Conservation (phyloP, 106 monocot species). For the Apostasia shenzhenica region DNA sequence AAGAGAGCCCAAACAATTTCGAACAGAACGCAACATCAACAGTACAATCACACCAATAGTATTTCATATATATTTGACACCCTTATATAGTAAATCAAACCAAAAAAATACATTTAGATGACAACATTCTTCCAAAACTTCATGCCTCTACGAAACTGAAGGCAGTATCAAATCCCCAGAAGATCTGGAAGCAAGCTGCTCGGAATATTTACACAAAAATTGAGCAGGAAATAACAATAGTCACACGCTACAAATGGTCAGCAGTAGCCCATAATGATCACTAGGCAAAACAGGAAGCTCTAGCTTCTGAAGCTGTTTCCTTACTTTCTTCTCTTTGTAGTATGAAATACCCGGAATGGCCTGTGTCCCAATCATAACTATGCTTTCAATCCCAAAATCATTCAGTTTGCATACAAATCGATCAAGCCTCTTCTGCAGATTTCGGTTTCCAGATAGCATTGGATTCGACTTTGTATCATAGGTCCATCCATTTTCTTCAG, state of each 20-base stretch:
- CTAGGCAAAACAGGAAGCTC: slow-evolving; percentile 57
- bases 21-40: no score
- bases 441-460: slow-evolving; percentile 42
- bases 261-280: slow-evolving; percentile 48
- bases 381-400: slow-evolving; percentile 48
- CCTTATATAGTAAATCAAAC: no score
- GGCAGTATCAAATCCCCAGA: no score
- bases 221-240: no score
- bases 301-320: slow-evolving; percentile 18
- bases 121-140: no score
- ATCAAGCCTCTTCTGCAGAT: slow-evolving; percentile 74
- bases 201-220: no score
- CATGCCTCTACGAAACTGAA: no score
- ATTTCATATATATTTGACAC: no score
- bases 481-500: slow-evolving; percentile 50
- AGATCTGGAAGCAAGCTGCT: no score
- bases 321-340: slow-evolving; percentile 48
- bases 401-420: slow-evolving; percentile 48
- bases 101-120: no score
- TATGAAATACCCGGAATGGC: slow-evolving; percentile 47
- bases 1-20: no score
- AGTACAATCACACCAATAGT: no score
- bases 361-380: slow-evolving; percentile 81
- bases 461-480: slow-evolving; percentile 63
- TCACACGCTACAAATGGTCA: slow-evolving; percentile 18